Evolutionary conservation across 140 eudicot species (phyloP), one percentile per base, ranked within the genome.

Genomic region (Senecio squalidus): DNA sequence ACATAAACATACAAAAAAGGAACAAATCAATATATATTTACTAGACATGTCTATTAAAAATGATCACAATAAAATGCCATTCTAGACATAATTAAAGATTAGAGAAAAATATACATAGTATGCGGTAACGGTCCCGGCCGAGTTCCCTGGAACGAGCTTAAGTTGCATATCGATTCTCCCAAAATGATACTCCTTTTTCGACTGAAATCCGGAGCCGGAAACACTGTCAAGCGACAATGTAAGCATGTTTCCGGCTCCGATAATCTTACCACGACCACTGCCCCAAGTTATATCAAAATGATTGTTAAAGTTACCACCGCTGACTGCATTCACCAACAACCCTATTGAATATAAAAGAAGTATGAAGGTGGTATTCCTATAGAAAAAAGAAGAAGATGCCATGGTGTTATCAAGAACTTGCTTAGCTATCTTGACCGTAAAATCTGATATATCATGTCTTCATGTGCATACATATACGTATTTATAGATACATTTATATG

Each of bases 171-270:
- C 80, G 18, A 81, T 64, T 48, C 60, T 70, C 33, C 84, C 81
- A 17, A 77, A 82, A 41, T 70, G 56, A 20, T 74, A 82, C 48
- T 82, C 72, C 0, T 64, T 74, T 36, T 49, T 74, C 23, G 84
- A 82, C 58, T 82, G 74, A 27, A 82, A 74, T 0, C 89, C 82
- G 8, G 89, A 78, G 15, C 89, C 84, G 15, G 84, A 77, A 1
- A 55, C 6, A 43, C 40, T 47, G 58, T 82, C 89, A 5, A 82
- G 76, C 0, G 89, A 78, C 5, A 82, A 73, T 1, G 84, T 81
- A 18, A 81, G 74, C 40, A 77, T 66, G 0, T 73, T 64, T 0
- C 81, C 84, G 3, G 60, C 49, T 0, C 81, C 84, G 3, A 54
- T 51, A 49, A 82, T 75, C 33, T 40, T 70, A 1, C 71, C 80